Conservation (phyloP, 306 rosid genomes). For the Trifolium fragiferum region DNA sequence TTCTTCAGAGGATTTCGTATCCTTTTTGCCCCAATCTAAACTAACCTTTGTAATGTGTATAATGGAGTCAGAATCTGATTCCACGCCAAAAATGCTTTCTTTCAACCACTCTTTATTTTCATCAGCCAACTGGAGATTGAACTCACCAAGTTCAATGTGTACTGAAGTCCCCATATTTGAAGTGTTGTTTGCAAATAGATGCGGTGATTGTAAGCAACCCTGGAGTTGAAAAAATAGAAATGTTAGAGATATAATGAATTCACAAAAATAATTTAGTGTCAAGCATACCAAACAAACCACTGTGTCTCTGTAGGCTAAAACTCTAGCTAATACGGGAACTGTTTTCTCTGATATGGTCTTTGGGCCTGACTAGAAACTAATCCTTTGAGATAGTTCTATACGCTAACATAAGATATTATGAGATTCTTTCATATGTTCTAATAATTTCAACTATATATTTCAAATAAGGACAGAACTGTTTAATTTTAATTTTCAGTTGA, state of each 20-base stretch:
- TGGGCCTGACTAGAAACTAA: no score
- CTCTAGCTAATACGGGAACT: background rate
- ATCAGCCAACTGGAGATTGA: constrained; percentile 78
- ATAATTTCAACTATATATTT: background rate
- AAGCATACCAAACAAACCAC: constrained; percentile 19
- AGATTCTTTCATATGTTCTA: constrained; percentile 9
- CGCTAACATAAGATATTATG: background rate
- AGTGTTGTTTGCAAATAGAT: constrained; percentile 75
- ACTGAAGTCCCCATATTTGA: constrained; percentile 73
- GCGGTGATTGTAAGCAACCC: constrained; percentile 87
- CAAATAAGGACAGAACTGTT: background rate
- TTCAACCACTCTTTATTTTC: constrained; percentile 75
- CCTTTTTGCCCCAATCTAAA: constrained; percentile 90
- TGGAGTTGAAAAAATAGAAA: constrained; percentile 44
- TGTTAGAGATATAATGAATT: constrained; percentile 31
- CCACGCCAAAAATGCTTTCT: constrained; percentile 63
- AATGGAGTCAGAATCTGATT: constrained; percentile 70
- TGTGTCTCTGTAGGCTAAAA: background rate
- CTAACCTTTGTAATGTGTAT: constrained; percentile 75
- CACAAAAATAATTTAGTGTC: constrained; percentile 1
- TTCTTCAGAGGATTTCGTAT: constrained; percentile 65
- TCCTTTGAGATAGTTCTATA: no score
- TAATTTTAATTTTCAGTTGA: background rate
- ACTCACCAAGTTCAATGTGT: constrained; percentile 79
- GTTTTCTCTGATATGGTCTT: background rate